phyloP scores from a whole-genome alignment of 2,329 filamentous ascomycete species.

The Sclerotinia subarctica region DNA sequence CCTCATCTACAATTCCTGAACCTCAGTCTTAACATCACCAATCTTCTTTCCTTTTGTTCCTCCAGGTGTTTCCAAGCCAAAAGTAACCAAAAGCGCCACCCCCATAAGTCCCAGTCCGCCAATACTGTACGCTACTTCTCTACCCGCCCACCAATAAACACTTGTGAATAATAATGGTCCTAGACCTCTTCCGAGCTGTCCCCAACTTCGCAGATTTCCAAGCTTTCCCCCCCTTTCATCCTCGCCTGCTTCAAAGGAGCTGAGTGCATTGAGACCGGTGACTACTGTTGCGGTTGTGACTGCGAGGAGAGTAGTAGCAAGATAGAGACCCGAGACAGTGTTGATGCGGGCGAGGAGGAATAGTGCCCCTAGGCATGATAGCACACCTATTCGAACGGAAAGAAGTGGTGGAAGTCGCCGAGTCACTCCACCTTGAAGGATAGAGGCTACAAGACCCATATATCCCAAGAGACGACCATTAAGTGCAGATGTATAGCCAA shows the following conservation, averaged over 20 bases:
- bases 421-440: constrained; percentile 92
- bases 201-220: constrained; percentile 75
- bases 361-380: constrained; percentile 76
- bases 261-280: constrained; percentile 85
- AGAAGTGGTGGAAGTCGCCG: constrained; percentile 77
- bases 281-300: constrained; percentile 93
- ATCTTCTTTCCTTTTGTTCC: constrained; percentile 33
- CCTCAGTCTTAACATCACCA: constrained; percentile 25
- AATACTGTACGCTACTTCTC: constrained; percentile 77
- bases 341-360: constrained; percentile 69
- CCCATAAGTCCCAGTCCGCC: constrained; percentile 77
- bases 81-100: constrained; percentile 69
- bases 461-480: constrained; percentile 86
- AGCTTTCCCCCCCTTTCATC: constrained; percentile 82
- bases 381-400: constrained; percentile 75
- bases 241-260: constrained; percentile 80
- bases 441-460: constrained; percentile 83
- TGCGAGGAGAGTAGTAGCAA: constrained; percentile 78
- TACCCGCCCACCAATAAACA: constrained; percentile 96
- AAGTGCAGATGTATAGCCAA: constrained; percentile 72
- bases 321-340: constrained; percentile 69
- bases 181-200: constrained; percentile 82
- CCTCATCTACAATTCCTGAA: constrained; percentile 24
- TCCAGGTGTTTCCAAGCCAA: constrained; percentile 55
- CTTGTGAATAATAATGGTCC: constrained; percentile 90